Percentiles rank a stretch among this genome's conserved stretches.
These are phyloP conservation scores for Syncephalis plumigaleata DNA, from an alignment of 371 early-diverging fungal species.

Conservation along the genomic window DNA sequence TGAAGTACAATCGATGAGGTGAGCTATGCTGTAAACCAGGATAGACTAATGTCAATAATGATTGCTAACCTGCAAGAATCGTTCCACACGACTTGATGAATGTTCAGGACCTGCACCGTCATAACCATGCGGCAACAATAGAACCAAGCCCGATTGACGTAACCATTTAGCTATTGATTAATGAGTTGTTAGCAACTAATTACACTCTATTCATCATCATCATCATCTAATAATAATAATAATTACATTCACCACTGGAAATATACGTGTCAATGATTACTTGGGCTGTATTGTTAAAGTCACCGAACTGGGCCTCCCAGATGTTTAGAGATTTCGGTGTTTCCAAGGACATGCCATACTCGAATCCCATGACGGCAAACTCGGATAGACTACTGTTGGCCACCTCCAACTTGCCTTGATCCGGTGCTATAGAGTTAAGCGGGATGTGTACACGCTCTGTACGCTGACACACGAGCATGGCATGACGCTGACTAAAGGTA, in stretches of 20 bases:
- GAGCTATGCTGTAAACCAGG: background rate
- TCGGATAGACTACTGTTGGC: constrained; percentile 84
- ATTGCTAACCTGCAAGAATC: constrained; percentile 76
- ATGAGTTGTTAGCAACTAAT: background rate
- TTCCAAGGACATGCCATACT: constrained; percentile 82
- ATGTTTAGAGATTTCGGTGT: constrained; percentile 65
- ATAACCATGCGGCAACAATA: constrained; percentile 91
- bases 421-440: constrained; percentile 42
- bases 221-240: background rate
- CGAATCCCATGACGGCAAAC: constrained; percentile 90
- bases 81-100: constrained; percentile 71
- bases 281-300: constrained; percentile 94
- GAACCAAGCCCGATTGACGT: constrained; percentile 70
- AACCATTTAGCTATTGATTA: constrained; percentile 64
- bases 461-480: constrained; percentile 61
- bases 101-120: constrained; percentile 97
- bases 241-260: constrained; percentile 49
- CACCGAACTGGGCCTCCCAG: constrained; percentile 98
- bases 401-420: constrained; percentile 29
- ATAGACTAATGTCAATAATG: too few species aligned
- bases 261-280: constrained; percentile 88
- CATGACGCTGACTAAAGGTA: constrained; percentile 94
- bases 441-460: constrained; percentile 57
- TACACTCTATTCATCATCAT: background rate
- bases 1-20: background rate